A percentile compares a stretch with the other conserved stretches of the same genome.
Evolutionary conservation across 192 early-diverging fungal species (phyloP).

Genomic region (Podila epigama): DNA sequence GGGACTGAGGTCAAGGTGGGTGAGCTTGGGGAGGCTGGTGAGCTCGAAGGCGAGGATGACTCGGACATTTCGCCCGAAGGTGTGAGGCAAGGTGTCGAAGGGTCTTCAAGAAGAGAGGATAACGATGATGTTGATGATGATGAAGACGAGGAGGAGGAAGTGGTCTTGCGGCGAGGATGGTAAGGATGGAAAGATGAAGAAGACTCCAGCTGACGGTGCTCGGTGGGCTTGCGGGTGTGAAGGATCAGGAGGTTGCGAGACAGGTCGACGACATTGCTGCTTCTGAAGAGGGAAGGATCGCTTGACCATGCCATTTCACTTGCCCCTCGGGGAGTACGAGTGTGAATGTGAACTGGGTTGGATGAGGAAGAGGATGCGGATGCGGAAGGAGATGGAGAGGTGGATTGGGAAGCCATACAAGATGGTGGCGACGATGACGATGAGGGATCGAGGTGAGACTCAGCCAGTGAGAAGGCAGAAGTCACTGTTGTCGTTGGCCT

Average conservation of each 20-base stretch:
- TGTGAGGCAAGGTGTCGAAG: not conserved
- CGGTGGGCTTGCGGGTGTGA: conserved; percentile 42
- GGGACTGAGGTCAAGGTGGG: not conserved
- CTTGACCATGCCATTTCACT: too few relatives aligned
- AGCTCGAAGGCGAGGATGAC: conserved; percentile 21
- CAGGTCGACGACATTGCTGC: conserved; percentile 41
- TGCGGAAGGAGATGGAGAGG: not conserved
- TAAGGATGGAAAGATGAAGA: conserved; percentile 11
- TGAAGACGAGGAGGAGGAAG: conserved; percentile 1
- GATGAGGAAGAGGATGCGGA: too few relatives aligned
- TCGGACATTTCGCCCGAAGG: not conserved
- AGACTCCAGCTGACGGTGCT: conserved; percentile 8
- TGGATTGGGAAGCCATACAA: not conserved
- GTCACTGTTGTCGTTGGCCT: not conserved
- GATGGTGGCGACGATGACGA: not conserved
- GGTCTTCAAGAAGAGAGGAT: conserved; percentile 23
- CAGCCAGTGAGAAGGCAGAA: too few relatives aligned
- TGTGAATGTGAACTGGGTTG: too few relatives aligned
- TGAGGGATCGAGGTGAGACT: not conserved
- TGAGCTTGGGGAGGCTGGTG: conserved; percentile 14
- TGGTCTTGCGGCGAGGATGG: not conserved
- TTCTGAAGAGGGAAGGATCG: conserved; percentile 34
- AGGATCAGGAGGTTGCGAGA: conserved; percentile 41
- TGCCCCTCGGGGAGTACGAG: too few relatives aligned
- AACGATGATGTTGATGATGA: conserved; percentile 17